These are phyloP conservation scores for Backusella tarrabulga DNA, from an alignment of 192 early-diverging fungal genomes.

Conservation along the genomic window DNA sequence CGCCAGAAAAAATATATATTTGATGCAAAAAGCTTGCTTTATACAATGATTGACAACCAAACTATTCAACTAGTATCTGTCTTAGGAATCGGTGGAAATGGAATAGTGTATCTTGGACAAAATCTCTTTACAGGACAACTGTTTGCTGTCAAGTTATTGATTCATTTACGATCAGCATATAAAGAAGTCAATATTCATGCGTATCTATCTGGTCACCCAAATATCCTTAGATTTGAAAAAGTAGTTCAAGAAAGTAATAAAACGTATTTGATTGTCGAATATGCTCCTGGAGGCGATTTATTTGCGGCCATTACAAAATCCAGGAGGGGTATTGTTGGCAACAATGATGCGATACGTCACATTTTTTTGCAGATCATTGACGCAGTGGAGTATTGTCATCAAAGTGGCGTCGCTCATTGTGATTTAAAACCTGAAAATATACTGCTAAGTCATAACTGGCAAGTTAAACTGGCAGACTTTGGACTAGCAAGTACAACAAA, in stretches of 20 bases:
- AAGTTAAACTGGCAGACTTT: conserved; percentile 91
- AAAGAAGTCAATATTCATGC: conserved; percentile 66
- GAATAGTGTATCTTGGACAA: conserved; percentile 70
- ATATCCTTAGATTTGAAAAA: conserved; percentile 65
- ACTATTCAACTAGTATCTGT: conserved; percentile 29
- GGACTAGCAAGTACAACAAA: conserved; percentile 76
- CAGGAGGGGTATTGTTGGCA: conserved; percentile 50
- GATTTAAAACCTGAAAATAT: conserved; percentile 87
- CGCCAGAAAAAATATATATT: neutral
- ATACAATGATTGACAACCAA: conserved; percentile 13
- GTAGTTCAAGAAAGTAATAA: conserved; percentile 61
- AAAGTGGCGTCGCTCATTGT: conserved; percentile 66
- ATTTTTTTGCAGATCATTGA: conserved; percentile 85
- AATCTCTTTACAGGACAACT: conserved; percentile 50
- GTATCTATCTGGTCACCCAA: conserved; percentile 62
- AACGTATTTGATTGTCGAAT: conserved; percentile 69
- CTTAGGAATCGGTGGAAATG: conserved; percentile 76
- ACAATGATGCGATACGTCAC: conserved; percentile 72
- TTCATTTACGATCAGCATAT: conserved; percentile 59
- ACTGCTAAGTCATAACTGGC: conserved; percentile 55
- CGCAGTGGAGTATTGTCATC: conserved; percentile 75
- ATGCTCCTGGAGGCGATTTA: conserved; percentile 86
- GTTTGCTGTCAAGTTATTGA: conserved; percentile 76
- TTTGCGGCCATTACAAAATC: conserved; percentile 86
- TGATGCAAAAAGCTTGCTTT: conserved; percentile 13